Evolutionary conservation across 2,329 filamentous ascomycete species (phyloP).

Genomic region (Taxawa tesnikishii): DNA sequence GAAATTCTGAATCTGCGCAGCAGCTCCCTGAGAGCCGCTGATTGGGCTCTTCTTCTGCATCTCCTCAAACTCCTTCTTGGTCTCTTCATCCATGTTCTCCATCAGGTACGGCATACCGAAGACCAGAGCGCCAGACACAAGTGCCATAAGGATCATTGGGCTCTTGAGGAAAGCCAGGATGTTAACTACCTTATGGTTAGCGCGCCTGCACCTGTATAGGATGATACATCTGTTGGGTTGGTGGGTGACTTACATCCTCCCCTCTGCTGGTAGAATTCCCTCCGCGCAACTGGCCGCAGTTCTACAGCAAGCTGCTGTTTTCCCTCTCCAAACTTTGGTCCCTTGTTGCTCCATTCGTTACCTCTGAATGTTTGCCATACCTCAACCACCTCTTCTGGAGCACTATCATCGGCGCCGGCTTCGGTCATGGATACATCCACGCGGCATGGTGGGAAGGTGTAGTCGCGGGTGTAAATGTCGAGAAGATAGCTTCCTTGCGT

Average conservation of each 20-base stretch:
- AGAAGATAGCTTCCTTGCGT: slow-evolving; percentile 65
- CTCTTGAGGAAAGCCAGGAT: slow-evolving; percentile 76
- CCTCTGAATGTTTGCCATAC: slow-evolving; percentile 80
- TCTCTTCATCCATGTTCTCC: slow-evolving; percentile 97
- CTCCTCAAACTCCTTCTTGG: slow-evolving; percentile 82
- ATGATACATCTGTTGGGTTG: slow-evolving; percentile 33
- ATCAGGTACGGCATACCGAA: slow-evolving; percentile 91
- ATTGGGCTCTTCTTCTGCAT: slow-evolving; percentile 68
- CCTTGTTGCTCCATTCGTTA: slow-evolving; percentile 82
- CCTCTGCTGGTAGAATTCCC: slow-evolving; percentile 67
- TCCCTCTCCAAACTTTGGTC: slow-evolving; percentile 43
- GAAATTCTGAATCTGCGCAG: slow-evolving; percentile 47
- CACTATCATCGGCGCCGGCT: slow-evolving; percentile 10
- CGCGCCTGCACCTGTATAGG: slow-evolving; percentile 37
- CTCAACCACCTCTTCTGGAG: slow-evolving; percentile 35
- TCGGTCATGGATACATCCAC: slow-evolving; percentile 50
- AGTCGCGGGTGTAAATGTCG: slow-evolving; percentile 63
- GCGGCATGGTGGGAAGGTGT: slow-evolving; percentile 65
- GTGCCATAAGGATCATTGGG: slow-evolving; percentile 89
- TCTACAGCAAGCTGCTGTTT: slow-evolving; percentile 42
- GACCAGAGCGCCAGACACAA: slow-evolving; percentile 71
- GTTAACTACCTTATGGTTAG: slow-evolving; percentile 37
- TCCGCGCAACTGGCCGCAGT: slow-evolving; percentile 47
- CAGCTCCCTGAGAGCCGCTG: slow-evolving; percentile 24
- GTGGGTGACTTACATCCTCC: slow-evolving; percentile 37